Evolutionary conservation across 345 rosid genomes (phyloP).

Genomic region (Salix udensis): DNA sequence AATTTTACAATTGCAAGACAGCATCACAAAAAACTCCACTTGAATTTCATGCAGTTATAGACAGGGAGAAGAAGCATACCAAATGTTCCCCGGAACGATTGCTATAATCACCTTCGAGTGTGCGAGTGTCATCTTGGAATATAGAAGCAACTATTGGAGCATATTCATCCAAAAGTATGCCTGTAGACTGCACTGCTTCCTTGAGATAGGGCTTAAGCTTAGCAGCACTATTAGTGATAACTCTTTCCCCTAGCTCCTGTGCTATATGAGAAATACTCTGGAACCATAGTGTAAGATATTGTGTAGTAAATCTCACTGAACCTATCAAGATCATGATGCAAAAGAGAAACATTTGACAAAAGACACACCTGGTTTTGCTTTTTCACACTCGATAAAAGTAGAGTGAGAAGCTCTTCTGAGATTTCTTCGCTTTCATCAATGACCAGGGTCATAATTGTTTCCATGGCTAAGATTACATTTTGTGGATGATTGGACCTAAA

Average conservation of each 20-base stretch:
- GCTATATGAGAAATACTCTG: slow-evolving; percentile 54
- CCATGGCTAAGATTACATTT: slow-evolving; percentile 55
- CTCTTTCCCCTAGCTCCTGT: slow-evolving; percentile 52
- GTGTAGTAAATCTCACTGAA: slow-evolving; percentile 8
- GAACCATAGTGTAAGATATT: slow-evolving; percentile 6
- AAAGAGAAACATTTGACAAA: not conserved
- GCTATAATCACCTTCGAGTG: slow-evolving; percentile 18
- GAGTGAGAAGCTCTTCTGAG: slow-evolving; percentile 47
- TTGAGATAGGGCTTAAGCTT: slow-evolving; percentile 55
- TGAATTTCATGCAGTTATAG: slow-evolving; percentile 2
- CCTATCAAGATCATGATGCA: not conserved
- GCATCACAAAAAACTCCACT: not conserved
- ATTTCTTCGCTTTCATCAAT: slow-evolving; percentile 64
- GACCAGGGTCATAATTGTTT: slow-evolving; percentile 59
- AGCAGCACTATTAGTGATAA: slow-evolving; percentile 48
- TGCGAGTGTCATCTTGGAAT: slow-evolving; percentile 34
- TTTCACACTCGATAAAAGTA: slow-evolving; percentile 55
- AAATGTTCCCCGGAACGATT: slow-evolving; percentile 28
- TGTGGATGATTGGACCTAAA: slow-evolving; percentile 52
- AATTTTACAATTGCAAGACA: not conserved
- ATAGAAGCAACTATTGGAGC: slow-evolving; percentile 50
- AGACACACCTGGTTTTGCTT: slow-evolving; percentile 58
- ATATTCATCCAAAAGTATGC: slow-evolving; percentile 49
- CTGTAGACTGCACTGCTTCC: slow-evolving; percentile 43
- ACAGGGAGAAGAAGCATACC: slow-evolving; percentile 40